phyloP scores from a whole-genome alignment of 805 yeast species.

The Saturnispora saitoi region DNA sequence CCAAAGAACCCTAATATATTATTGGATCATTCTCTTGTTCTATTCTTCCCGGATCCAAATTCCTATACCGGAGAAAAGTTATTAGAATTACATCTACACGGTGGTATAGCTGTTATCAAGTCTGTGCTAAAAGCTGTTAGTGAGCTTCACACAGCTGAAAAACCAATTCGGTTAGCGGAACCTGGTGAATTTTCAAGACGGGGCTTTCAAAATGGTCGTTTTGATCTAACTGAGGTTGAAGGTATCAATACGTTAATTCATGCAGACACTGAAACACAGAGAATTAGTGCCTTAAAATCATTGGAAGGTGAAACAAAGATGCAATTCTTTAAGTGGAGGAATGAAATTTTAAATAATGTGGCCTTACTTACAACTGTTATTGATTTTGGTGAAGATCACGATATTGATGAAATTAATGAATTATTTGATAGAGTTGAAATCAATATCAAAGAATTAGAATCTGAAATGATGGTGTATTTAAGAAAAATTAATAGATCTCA shows the following conservation, averaged over 20 bases:
- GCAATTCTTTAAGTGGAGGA: constrained; percentile 59
- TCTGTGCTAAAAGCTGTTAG: constrained; percentile 60
- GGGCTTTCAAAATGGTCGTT: constrained; percentile 75
- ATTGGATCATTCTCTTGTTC: constrained; percentile 68
- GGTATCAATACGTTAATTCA: constrained; percentile 83
- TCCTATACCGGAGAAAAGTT: constrained; percentile 92
- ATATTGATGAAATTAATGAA: constrained; percentile 52
- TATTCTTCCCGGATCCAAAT: constrained; percentile 62
- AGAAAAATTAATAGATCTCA: constrained; percentile 47
- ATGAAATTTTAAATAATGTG: constrained; percentile 49
- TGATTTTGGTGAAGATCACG: constrained; percentile 93
- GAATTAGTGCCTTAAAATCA: constrained; percentile 64
- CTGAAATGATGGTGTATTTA: constrained; percentile 39
- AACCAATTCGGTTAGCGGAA: constrained; percentile 69
- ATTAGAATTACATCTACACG: constrained; percentile 86
- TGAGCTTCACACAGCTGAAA: constrained; percentile 37
- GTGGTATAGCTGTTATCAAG: constrained; percentile 78
- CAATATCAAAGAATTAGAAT: constrained; percentile 34
- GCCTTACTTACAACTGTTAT: constrained; percentile 81
- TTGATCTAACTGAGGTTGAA: constrained; percentile 85
- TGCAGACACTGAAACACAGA: constrained; percentile 88
- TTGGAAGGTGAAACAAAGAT: constrained; percentile 59
- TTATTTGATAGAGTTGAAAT: constrained; percentile 43
- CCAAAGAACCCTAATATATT: constrained; percentile 24
- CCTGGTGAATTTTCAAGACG: constrained; percentile 87